Conservation (phyloP, 306 rosid species). For the Quercus aquifolioides region DNA sequence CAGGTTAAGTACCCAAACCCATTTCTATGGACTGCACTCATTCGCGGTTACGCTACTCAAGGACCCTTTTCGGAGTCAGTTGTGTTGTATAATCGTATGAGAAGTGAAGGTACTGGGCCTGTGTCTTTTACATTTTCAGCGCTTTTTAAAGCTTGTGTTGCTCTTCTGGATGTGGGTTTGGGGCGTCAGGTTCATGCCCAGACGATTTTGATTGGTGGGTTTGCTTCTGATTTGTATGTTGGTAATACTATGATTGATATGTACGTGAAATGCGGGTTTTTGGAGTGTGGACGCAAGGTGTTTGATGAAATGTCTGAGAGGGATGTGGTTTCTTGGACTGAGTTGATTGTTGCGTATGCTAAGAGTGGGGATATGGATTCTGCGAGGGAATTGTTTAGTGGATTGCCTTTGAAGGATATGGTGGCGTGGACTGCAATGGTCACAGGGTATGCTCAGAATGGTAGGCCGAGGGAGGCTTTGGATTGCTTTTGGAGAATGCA, state of each 20-base stretch:
- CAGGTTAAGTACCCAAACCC: constrained; percentile 64
- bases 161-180: constrained; percentile 22
- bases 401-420: constrained; percentile 57
- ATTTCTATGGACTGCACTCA: constrained; percentile 78
- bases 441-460: constrained; percentile 76
- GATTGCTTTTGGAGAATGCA: constrained; percentile 47
- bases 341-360: constrained; percentile 63
- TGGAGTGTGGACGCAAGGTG: constrained; percentile 52
- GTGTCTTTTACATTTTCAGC: constrained; percentile 78
- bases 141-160: constrained; percentile 55
- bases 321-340: constrained; percentile 83
- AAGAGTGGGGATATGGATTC: constrained; percentile 57
- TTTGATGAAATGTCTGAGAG: constrained; percentile 75
- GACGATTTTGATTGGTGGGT: constrained; percentile 65
- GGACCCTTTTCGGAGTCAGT: constrained; percentile 46
- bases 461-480: constrained; percentile 60
- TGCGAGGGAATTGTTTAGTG: constrained; percentile 61
- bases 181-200: constrained; percentile 74
- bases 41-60: constrained; percentile 57
- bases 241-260: constrained; percentile 65
- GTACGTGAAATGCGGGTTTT: constrained; percentile 64
- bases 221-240: constrained; percentile 59
- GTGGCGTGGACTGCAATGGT: constrained; percentile 90
- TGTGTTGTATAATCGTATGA: constrained; percentile 49
- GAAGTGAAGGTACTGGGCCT: constrained; percentile 37